Evolutionary conservation across 208 protist species (phyloP).

Genomic region (Wallacemonas rigidus): DNA sequence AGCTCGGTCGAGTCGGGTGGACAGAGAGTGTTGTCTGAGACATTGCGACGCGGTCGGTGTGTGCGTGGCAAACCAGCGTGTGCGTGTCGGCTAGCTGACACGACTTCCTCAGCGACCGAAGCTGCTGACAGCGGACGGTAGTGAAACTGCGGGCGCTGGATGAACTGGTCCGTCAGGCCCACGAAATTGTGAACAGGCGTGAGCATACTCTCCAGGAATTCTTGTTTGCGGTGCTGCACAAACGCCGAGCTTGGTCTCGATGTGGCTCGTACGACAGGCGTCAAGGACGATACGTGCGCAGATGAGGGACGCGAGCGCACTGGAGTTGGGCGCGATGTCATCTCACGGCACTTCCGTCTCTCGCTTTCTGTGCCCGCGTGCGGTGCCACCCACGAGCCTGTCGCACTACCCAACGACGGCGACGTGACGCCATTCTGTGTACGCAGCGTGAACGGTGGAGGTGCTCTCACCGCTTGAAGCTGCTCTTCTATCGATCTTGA

Average conservation of each 20-base stretch:
- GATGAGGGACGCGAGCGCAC: background rate
- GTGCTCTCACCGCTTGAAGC: conserved; percentile 7
- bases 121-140: conserved; percentile 19
- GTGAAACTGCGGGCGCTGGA: conserved; percentile 19
- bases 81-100: background rate
- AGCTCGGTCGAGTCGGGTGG: too few species aligned
- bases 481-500: conserved; percentile 11
- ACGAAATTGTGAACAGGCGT: conserved; percentile 34
- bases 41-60: too few species aligned
- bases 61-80: too few species aligned
- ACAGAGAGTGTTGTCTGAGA: too few species aligned
- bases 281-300: background rate
- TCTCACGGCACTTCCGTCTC: too few species aligned
- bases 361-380: too few species aligned
- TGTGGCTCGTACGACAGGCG: background rate
- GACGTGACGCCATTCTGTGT: background rate
- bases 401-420: background rate
- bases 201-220: conserved; percentile 20
- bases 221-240: conserved; percentile 26
- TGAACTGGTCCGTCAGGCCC: conserved; percentile 25
- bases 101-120: background rate
- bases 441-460: background rate
- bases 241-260: background rate
- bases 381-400: too few species aligned
- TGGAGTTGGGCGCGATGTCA: background rate